Percentiles rank a stretch among this genome's conserved stretches.
Evolutionary conservation across 495 filamentous ascomycete species (phyloP).

Genomic region (Cladorrhinum samala): DNA sequence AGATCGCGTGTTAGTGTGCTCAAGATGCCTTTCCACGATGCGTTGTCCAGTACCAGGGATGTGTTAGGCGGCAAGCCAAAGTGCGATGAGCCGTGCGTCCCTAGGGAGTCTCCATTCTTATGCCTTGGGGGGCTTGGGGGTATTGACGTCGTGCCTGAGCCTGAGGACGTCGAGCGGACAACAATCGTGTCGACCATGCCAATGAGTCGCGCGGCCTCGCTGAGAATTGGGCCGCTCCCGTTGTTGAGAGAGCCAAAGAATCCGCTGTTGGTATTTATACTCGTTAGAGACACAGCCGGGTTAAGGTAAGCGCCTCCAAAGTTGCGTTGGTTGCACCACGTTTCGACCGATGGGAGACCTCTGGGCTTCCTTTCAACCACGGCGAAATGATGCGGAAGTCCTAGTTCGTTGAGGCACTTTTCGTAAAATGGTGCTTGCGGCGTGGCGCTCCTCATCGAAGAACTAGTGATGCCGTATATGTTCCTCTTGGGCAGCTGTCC

Average conservation of each 20-base stretch:
- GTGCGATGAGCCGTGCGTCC: conserved; percentile 9
- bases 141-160: conserved; percentile 30
- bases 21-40: conserved; percentile 76
- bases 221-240: conserved; percentile 57
- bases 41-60: conserved; percentile 66
- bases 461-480: conserved; percentile 71
- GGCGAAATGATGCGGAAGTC: conserved; percentile 71
- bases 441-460: conserved; percentile 50
- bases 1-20: conserved; percentile 74
- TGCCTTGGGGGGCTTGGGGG: conserved; percentile 35
- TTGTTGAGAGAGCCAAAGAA: conserved; percentile 41
- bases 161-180: conserved; percentile 40
- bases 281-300: conserved; percentile 54
- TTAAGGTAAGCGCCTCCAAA: conserved; percentile 78
- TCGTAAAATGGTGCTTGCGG: conserved; percentile 79
- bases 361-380: conserved; percentile 65
- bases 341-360: conserved; percentile 52
- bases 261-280: conserved; percentile 29
- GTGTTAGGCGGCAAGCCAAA: conserved; percentile 33
- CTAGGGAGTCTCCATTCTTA: conserved; percentile 22
- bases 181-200: conserved; percentile 77
- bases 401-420: conserved; percentile 82
- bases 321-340: conserved; percentile 58
- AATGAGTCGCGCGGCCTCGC: conserved; percentile 66
- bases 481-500: conserved; percentile 73